Percentiles rank a stretch among this genome's conserved stretches.
Conservation (phyloP, 2,329 filamentous ascomycete species). For the Ascocoryne sarcoides region DNA sequence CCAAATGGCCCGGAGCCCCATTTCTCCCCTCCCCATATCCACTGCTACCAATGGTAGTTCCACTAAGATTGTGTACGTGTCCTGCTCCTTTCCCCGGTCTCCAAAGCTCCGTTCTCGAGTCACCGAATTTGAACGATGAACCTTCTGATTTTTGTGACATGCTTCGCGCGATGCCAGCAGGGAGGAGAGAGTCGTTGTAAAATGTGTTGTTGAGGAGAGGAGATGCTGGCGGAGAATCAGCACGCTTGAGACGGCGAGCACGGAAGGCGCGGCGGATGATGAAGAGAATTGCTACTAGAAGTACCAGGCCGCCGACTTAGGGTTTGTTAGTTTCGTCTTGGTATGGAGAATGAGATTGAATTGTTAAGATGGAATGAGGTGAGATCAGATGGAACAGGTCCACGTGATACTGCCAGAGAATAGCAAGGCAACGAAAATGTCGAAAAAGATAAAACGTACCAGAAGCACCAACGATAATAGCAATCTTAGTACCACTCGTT, state of each 20-base stretch:
- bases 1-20: no score
- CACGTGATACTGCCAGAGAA: no score
- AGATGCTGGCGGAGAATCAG: conserved; percentile 3
- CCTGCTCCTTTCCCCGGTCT: no score
- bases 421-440: no score
- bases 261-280: conserved; percentile 2
- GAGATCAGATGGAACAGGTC: no score
- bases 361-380: background rate
- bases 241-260: conserved; percentile 3
- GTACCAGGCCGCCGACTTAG: background rate
- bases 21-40: no score
- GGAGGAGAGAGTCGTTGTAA: background rate
- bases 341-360: background rate
- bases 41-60: no score
- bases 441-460: background rate
- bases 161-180: background rate
- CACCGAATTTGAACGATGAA: background rate
- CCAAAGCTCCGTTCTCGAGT: no score
- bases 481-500: background rate
- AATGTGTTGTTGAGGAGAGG: background rate
- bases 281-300: background rate
- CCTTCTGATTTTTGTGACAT: background rate
- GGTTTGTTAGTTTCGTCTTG: no score
- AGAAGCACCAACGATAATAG: background rate
- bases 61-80: no score